Evolutionary conservation across 495 filamentous ascomycete species (phyloP).

Genomic region (Hamigera avellanea): DNA sequence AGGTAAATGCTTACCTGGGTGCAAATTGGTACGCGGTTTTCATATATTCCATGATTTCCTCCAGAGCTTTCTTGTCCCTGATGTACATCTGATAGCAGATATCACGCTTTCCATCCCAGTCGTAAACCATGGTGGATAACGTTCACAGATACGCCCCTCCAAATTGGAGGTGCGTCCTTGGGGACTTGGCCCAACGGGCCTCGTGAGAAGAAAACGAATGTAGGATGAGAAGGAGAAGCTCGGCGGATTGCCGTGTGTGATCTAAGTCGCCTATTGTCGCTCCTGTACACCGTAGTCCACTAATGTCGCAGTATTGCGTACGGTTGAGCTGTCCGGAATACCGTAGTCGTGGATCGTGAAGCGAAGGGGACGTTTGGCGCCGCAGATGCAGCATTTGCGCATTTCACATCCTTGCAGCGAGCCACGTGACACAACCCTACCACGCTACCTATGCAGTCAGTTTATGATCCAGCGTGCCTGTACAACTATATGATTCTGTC

Average conservation of each 20-base stretch:
- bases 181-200: neutral
- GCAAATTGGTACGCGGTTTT: constrained; percentile 47
- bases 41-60: constrained; percentile 57
- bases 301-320: neutral
- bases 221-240: neutral
- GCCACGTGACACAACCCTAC: constrained; percentile 18
- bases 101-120: constrained; percentile 61
- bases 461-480: neutral
- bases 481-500: neutral
- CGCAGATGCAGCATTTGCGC: constrained; percentile 14
- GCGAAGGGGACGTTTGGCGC: constrained; percentile 3
- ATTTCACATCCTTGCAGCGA: constrained; percentile 5
- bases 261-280: constrained; percentile 28
- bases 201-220: neutral
- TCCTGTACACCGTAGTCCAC: constrained; percentile 27
- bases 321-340: constrained; percentile 6
- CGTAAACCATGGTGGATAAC: constrained; percentile 49
- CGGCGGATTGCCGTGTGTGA: constrained; percentile 5
- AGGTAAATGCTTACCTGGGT: constrained; percentile 42
- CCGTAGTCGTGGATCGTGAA: constrained; percentile 10
- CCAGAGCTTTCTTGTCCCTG: constrained; percentile 54
- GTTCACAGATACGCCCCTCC: constrained; percentile 12
- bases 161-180: constrained; percentile 18
- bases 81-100: constrained; percentile 65
- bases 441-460: neutral